Evolutionary conservation across 352 stramenopile species (phyloP).

Genomic region (Phytophthora macrochlamydospora): DNA sequence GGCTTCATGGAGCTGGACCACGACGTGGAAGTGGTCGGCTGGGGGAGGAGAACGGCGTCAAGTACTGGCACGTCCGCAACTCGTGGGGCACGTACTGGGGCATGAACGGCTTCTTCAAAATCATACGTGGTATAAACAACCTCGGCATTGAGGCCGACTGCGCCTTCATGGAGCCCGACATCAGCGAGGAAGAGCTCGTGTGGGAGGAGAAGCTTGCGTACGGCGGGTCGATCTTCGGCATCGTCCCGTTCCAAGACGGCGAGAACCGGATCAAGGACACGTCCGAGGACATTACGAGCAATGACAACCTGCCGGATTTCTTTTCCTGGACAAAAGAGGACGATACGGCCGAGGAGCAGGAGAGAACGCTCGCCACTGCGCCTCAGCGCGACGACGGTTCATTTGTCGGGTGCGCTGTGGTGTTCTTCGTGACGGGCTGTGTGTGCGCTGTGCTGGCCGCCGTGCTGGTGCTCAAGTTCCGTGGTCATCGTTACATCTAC

Average conservation of each 20-base stretch:
- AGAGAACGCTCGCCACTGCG: conserved; percentile 13
- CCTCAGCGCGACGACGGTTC: conserved; percentile 18
- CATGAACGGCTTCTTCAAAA: conserved; percentile 97
- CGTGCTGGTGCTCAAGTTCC: conserved; percentile 53
- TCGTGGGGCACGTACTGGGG: conserved; percentile 95
- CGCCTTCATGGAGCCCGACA: conserved; percentile 86
- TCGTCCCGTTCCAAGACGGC: conserved; percentile 67
- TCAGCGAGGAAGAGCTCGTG: conserved; percentile 80
- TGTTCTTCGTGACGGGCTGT: conserved; percentile 70
- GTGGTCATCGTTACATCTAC: conserved; percentile 65
- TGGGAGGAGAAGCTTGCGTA: conserved; percentile 81
- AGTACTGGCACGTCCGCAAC: conserved; percentile 98
- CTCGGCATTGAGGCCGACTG: conserved; percentile 92
- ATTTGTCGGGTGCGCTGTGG: conserved; percentile 35
- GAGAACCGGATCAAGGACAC: conserved; percentile 92
- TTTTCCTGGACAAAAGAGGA: conserved; percentile 3
- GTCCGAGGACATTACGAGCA: conserved; percentile 74
- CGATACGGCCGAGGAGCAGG: not conserved
- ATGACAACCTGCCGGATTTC: conserved; percentile 22
- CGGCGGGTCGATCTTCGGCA: conserved; percentile 80
- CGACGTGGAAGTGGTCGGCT: conserved; percentile 89
- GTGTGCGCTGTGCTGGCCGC: conserved; percentile 47
- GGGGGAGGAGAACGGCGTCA: conserved; percentile 91
- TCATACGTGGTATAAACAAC: conserved; percentile 93
- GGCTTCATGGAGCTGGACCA: conserved; percentile 87